Percentiles rank a stretch among this genome's conserved stretches.
phyloP scores from a whole-genome alignment of 2,329 filamentous ascomycete species.

The Fusarium tuaranense region DNA sequence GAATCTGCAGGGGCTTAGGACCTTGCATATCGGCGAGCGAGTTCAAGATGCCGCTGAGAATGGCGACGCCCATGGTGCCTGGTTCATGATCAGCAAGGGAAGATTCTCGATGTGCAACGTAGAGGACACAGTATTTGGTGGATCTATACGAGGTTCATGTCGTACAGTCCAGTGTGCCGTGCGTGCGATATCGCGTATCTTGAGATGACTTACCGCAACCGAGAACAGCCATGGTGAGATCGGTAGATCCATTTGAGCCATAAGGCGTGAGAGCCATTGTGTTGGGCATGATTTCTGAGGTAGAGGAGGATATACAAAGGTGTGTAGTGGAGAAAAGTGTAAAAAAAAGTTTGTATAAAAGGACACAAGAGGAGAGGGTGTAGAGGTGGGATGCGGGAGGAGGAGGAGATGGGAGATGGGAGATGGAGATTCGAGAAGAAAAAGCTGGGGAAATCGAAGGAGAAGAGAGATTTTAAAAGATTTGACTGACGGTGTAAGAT shows the following conservation, averaged over 20 bases:
- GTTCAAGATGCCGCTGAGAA: slow-evolving; percentile 82
- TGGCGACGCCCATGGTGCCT: slow-evolving; percentile 89
- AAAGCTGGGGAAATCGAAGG: slow-evolving; percentile 30
- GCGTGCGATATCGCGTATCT: slow-evolving; percentile 6
- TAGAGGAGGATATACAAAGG: neutral
- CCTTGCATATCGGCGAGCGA: slow-evolving; percentile 69
- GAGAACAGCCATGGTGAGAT: slow-evolving; percentile 81
- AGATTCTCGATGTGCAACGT: neutral
- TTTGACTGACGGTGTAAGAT: slow-evolving; percentile 27
- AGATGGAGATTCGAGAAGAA: slow-evolving; percentile 13
- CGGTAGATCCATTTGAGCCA: slow-evolving; percentile 50
- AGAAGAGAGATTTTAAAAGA: slow-evolving; percentile 28
- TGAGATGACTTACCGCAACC: slow-evolving; percentile 76
- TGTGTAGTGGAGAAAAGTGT: slow-evolving; percentile 11
- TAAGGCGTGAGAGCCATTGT: slow-evolving; percentile 50
- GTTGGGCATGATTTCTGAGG: slow-evolving; percentile 39
- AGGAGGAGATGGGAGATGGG: slow-evolving; percentile 11
- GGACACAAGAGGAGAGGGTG: slow-evolving; percentile 3
- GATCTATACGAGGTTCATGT: neutral
- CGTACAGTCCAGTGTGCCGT: neutral
- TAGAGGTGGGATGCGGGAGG: slow-evolving; percentile 2
- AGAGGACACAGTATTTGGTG: slow-evolving; percentile 6
- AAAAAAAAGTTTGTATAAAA: slow-evolving; percentile 1
- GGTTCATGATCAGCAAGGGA: slow-evolving; percentile 28
- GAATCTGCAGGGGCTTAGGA: slow-evolving; percentile 57